Base-by-base conservation (phyloP, 306 rosid species). In the Malus sieversii region DNA sequence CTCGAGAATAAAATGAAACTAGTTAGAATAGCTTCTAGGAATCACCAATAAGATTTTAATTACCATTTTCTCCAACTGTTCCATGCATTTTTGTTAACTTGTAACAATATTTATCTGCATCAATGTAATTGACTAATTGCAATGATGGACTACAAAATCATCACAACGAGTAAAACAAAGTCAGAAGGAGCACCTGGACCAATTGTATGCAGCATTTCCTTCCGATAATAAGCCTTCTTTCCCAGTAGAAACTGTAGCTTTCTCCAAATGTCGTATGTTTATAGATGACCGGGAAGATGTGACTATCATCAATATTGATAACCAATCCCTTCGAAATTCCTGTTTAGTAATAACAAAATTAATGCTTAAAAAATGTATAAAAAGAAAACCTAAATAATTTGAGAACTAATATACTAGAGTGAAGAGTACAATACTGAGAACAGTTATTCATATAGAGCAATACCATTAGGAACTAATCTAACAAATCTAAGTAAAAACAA, bases 181-280 rank as follows among this genome's bases (percentile, higher is more conserved):
- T 75, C 75, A 71, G 66, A 76, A 75, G 35, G 57, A 80, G 74
- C 79, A 95, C 98, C 98, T 95, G 88, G 97, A 95, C 98, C 98
- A 95, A 73, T 92, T 95, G 85, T 92, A 89, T 35, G 97, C 97
- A 80, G 97, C 86, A 80, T 95, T 95, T 82, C 98, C 98, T 77
- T 95, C 98, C 0, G 97, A 92, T 73, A 95, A 77, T 68, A 95
- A 76, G 80, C 98, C 98, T 85, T 95, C 98, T 85, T 95, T 95
- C 75, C 98, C 98, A 3, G 98, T 90, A 73, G 98, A 92, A 53
- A 92, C 93, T 75, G 98, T 95, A 77, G 98, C 98, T 89, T 90
- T 95, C 90, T 95, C 98, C 91, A 95, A 86, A 81, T 95, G 98
- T 88, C 98, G 85, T 78, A 95, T 92, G 87, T 92, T 95, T 86